Percentiles rank a stretch among this genome's conserved stretches.
These are phyloP conservation scores for Ustilago tritici DNA, from an alignment of 1,284 basidiomycete species.

Conservation along the genomic window DNA sequence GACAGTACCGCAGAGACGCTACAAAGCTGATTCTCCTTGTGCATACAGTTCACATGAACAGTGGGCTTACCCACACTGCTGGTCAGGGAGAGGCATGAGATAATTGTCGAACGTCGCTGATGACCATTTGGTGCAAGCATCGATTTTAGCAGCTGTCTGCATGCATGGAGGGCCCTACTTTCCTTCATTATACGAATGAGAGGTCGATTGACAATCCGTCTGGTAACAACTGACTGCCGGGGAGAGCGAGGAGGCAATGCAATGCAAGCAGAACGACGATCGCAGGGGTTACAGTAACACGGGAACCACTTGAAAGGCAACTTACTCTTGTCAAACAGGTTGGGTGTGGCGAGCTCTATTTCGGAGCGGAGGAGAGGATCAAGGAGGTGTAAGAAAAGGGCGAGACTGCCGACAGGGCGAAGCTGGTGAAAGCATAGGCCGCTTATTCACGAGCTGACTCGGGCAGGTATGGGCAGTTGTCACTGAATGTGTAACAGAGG, in stretches of 20 bases:
- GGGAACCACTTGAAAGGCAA: no score
- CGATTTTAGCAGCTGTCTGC: conserved; percentile 2
- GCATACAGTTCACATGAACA: background rate
- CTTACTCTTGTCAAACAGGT: no score
- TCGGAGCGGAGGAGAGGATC: background rate
- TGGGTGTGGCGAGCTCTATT: background rate
- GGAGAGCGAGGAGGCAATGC: background rate
- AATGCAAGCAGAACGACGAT: no score
- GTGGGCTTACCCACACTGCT: background rate
- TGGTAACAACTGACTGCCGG: background rate
- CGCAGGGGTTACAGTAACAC: no score
- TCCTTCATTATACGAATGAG: background rate
- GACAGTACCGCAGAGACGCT: background rate
- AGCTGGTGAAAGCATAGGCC: no score
- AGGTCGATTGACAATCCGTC: background rate
- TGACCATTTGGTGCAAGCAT: conserved; percentile 1
- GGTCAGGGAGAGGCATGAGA: background rate
- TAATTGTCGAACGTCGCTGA: background rate
- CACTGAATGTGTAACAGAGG: background rate
- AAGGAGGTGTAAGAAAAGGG: conserved; percentile 11
- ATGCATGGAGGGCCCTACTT: background rate
- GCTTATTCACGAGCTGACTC: no score
- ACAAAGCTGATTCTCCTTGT: background rate
- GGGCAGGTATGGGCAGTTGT: background rate
- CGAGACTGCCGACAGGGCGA: no score